phyloP scores from a whole-genome alignment of 2,329 filamentous ascomycete genomes.

The Amphichorda felina region DNA sequence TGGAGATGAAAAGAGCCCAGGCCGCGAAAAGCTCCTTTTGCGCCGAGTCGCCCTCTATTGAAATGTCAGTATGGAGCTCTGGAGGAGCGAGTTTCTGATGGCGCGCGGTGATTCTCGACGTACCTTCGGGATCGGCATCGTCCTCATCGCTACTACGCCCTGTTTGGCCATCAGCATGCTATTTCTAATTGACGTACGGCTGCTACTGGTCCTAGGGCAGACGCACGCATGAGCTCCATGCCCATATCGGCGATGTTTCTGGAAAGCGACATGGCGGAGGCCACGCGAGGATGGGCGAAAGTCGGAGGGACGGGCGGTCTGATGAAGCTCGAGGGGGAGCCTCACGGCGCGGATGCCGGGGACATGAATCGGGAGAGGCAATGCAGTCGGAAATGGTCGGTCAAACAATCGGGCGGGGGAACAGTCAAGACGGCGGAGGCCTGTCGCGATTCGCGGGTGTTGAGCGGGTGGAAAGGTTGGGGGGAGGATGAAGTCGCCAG shows the following conservation, averaged over 20 bases:
- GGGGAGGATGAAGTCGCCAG: neutral
- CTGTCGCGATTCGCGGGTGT: neutral
- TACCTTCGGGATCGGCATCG: slow-evolving; percentile 22
- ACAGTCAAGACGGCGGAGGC: neutral
- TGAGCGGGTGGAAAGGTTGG: neutral
- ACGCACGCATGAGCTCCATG: slow-evolving; percentile 19
- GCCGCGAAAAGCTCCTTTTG: slow-evolving; percentile 92
- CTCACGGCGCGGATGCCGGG: neutral
- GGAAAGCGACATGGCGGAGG: slow-evolving; percentile 2
- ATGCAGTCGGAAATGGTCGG: neutral
- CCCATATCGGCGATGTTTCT: slow-evolving; percentile 14
- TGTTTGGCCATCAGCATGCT: slow-evolving; percentile 2
- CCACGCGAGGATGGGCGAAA: no score
- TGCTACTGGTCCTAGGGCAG: neutral
- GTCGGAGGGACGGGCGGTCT: no score
- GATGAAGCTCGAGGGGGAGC: neutral
- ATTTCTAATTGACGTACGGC: slow-evolving; percentile 1
- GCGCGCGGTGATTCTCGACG: no score
- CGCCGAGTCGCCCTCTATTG: slow-evolving; percentile 59
- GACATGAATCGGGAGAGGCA: neutral
- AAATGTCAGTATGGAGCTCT: slow-evolving; percentile 1
- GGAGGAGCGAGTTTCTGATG: neutral
- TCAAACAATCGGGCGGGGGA: neutral
- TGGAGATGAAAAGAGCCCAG: slow-evolving; percentile 95
- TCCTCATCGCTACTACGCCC: slow-evolving; percentile 15